Evolutionary conservation across 2,329 filamentous ascomycete species (phyloP), one percentile per base, ranked within the genome.

Genomic region (Ophiosphaerella narmari): DNA sequence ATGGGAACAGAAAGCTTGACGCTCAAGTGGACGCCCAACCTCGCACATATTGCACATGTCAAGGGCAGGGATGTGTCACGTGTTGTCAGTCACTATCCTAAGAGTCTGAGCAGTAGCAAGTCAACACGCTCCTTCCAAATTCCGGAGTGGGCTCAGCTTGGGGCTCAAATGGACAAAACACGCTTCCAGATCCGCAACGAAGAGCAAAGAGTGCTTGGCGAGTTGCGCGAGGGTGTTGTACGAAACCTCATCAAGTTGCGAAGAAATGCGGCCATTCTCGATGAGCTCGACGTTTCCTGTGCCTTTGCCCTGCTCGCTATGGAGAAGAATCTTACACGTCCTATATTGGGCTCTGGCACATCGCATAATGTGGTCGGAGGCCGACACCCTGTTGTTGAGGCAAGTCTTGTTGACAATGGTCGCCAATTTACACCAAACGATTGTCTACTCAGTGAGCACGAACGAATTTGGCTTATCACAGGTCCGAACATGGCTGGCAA

Each of bases 401-500:
- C 87, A 9, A 90, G 91, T 0, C 80, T 99, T 2, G 80, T 84
- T 57, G 86, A 89, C 57, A 86, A 91, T 68, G 93, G 93, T 1
- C 85, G 91, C 26, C 85, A 77, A 9, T 97, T 97, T 67, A 86
- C 90, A 38, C 82, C 85, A 42, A 97, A 97, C 63, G 90, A 97
- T 75, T 96, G 91, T 72, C 79, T 89, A 33, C 81, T 97, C 2
- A 89, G 89, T n/a, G 87, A 86, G 64, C 84, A 71, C 77, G 93
- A 82, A 82, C 89, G 61, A n/a, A 81, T 86, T 42, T 83, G 82
- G 76, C 80, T 87, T 31, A 85, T 87, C 57, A 87, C 84, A 7
- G 85, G 94, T 0, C 94, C 94, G n/a, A 99, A 99, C 74, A 99
- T 99, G 94, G 94, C 88, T 1, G 94, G 94, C 40, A 99, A 99